These are phyloP conservation scores for Diversispora epigaea DNA, from an alignment of 192 early-diverging fungal species.

Conservation along the genomic window DNA sequence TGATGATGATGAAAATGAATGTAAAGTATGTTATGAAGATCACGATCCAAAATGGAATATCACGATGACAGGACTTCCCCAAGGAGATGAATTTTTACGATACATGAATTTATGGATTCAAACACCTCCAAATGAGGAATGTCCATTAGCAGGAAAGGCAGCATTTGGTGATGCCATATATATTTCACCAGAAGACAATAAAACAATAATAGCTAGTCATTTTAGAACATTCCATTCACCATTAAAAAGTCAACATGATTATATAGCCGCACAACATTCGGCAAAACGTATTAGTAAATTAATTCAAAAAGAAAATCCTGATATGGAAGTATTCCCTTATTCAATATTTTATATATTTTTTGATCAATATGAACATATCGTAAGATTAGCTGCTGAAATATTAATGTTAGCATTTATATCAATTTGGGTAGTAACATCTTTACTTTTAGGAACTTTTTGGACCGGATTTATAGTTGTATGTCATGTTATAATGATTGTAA, in stretches of 20 bases:
- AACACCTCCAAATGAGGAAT: constrained; percentile 50
- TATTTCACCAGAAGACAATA: constrained; percentile 32
- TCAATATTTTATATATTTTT: constrained; percentile 69
- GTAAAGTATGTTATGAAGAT: constrained; percentile 47
- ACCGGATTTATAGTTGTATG: constrained; percentile 54
- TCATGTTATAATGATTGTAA: constrained; percentile 60
- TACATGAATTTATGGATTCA: constrained; percentile 55
- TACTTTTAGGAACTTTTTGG: constrained; percentile 51
- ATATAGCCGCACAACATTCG: constrained; percentile 56
- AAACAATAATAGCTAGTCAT: constrained; percentile 53
- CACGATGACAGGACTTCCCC: constrained; percentile 56
- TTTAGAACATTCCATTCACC: constrained; percentile 64
- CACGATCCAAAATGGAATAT: constrained; percentile 53
- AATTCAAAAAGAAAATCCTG: constrained; percentile 40
- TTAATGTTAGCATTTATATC: constrained; percentile 51
- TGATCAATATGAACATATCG: constrained; percentile 63
- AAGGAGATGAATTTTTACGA: constrained; percentile 56
- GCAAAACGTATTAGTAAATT: constrained; percentile 59
- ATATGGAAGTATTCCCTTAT: constrained; percentile 57
- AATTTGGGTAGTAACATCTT: constrained; percentile 53
- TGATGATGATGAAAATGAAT: constrained; percentile 51
- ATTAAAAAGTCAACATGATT: constrained; percentile 55
- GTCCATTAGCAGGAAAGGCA: constrained; percentile 64
- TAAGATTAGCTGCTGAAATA: constrained; percentile 49
- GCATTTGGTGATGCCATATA: constrained; percentile 64